A percentile compares a stretch with the other conserved stretches of the same genome.
phyloP scores from a whole-genome alignment of 129 eudicot species.

The Escallonia herrerae region DNA sequence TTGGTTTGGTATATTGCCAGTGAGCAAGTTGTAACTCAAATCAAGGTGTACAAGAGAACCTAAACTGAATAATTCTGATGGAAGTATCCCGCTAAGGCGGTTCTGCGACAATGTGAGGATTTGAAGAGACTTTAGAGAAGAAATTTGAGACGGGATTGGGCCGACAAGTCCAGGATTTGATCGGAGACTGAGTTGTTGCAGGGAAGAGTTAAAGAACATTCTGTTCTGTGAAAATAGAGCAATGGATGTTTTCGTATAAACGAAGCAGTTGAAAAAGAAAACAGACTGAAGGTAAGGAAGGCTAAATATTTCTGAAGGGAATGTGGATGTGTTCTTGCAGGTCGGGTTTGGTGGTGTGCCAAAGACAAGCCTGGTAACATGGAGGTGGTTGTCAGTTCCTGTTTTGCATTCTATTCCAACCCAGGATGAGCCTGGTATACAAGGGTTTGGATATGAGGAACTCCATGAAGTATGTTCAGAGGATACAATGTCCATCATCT shows the following conservation, averaged over 20 bases:
- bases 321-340: slow-evolving; percentile 50
- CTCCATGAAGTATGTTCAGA: slow-evolving; percentile 57
- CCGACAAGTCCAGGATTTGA: slow-evolving; percentile 64
- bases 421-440: slow-evolving; percentile 61
- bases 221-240: slow-evolving; percentile 11
- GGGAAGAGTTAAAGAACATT: slow-evolving; percentile 12
- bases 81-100: slow-evolving; percentile 49
- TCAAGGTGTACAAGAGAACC: slow-evolving; percentile 59
- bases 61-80: slow-evolving; percentile 31
- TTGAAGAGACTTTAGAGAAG: slow-evolving; percentile 52
- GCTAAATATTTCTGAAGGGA: slow-evolving; percentile 58
- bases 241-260: slow-evolving; percentile 36
- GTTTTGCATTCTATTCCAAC: slow-evolving; percentile 71
- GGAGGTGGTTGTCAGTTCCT: slow-evolving; percentile 38
- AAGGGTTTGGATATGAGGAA: slow-evolving; percentile 59
- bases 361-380: slow-evolving; percentile 73
- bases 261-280: slow-evolving; percentile 60
- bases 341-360: slow-evolving; percentile 69
- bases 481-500: slow-evolving; percentile 65
- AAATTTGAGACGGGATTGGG: slow-evolving; percentile 49
- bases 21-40: slow-evolving; percentile 60
- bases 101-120: slow-evolving; percentile 75
- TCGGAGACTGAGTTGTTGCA: slow-evolving; percentile 66
- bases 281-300: slow-evolving; percentile 64
- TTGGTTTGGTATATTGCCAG: slow-evolving; percentile 46